Conservation (phyloP, 2,329 filamentous ascomycete genomes). For the Ilyonectria mors-panacis region DNA sequence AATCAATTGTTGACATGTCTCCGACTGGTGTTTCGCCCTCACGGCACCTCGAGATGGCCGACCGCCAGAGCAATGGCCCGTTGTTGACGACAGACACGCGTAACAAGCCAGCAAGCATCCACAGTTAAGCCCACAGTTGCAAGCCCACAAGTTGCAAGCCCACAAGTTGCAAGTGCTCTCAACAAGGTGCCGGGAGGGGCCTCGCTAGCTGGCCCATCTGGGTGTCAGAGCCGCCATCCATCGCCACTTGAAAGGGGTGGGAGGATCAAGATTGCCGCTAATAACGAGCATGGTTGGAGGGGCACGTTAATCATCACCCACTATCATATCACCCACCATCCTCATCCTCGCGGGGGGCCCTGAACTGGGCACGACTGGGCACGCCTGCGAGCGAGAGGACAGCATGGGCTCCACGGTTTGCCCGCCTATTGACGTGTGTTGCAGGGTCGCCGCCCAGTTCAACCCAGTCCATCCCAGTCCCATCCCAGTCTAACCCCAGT, state of each 20-base stretch:
- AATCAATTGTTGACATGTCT: constrained; percentile 19
- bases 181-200: background rate
- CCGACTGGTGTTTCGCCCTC: constrained; percentile 15
- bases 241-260: constrained; percentile 18
- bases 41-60: background rate
- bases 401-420: background rate
- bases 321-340: background rate
- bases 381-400: background rate
- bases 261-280: constrained; percentile 29
- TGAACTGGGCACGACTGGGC: background rate
- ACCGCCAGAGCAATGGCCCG: constrained; percentile 7
- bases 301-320: background rate
- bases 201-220: constrained; percentile 24
- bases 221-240: constrained; percentile 6
- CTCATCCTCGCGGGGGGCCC: background rate
- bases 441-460: constrained; percentile 8
- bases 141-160: no score
- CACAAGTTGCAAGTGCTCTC: background rate
- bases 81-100: constrained; percentile 25
- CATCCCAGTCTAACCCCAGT: constrained; percentile 4
- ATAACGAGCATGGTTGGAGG: constrained; percentile 26
- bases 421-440: constrained; percentile 26
- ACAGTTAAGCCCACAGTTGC: background rate
- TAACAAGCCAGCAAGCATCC: constrained; percentile 6
- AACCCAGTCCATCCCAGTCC: background rate